Conservation (phyloP, 495 filamentous ascomycete genomes). For the Talaromyces wortmannii region DNA sequence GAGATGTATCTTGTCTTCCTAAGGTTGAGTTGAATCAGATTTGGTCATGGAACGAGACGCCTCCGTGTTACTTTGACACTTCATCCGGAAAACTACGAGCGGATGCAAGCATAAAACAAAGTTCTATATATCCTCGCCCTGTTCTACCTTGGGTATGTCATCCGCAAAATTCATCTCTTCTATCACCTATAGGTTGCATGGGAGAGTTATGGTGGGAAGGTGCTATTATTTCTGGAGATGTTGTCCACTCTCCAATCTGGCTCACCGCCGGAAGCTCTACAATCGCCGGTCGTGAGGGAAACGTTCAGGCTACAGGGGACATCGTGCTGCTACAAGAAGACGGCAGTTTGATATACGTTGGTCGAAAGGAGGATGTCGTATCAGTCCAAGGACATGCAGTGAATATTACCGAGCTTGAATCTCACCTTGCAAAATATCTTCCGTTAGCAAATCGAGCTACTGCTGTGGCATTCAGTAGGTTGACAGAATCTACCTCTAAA, state of each 20-base stretch:
- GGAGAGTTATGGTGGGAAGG: constrained; percentile 45
- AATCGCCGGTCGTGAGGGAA: constrained; percentile 18
- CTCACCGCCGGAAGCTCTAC: constrained; percentile 22
- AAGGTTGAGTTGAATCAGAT: constrained; percentile 27
- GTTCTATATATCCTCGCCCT: constrained; percentile 18
- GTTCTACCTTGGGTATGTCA: constrained; percentile 27
- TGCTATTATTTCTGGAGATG: constrained; percentile 36
- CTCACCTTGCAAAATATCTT: constrained; percentile 19
- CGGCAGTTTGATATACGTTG: constrained; percentile 49
- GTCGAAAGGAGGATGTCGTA: constrained; percentile 45
- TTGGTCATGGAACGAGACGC: constrained; percentile 28
- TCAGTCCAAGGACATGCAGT: constrained; percentile 26
- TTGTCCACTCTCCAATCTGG: constrained; percentile 29
- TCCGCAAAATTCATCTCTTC: constrained; percentile 18
- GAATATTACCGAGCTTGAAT: constrained; percentile 24
- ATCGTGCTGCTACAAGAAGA: constrained; percentile 52
- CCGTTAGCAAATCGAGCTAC: constrained; percentile 17
- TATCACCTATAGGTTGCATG: constrained; percentile 40
- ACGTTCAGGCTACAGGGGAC: constrained; percentile 43
- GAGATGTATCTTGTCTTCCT: constrained; percentile 28
- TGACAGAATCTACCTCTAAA: constrained; percentile 3
- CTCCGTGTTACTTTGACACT: constrained; percentile 19
- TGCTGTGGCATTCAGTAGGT: constrained; percentile 14
- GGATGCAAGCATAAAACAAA: constrained; percentile 16
- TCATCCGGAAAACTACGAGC: constrained; percentile 19